Percentiles rank a stretch among this genome's conserved stretches.
Evolutionary conservation across 2,329 filamentous ascomycete species (phyloP).

Genomic region (Periconia macrospinosa): DNA sequence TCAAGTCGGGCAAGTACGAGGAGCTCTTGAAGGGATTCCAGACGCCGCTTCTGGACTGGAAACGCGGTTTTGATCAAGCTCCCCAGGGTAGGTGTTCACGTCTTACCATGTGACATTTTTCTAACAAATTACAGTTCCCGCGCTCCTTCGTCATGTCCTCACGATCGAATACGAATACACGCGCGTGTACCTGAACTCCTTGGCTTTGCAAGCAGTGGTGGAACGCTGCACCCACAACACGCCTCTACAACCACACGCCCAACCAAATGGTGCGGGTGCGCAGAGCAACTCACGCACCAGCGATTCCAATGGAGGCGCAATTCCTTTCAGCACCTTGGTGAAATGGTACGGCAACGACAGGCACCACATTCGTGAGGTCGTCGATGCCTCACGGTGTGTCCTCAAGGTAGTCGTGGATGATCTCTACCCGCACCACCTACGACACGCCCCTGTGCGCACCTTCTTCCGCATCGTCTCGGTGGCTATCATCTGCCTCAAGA

Average conservation of each 20-base stretch:
- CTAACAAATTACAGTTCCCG: constrained; percentile 50
- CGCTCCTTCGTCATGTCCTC: constrained; percentile 71
- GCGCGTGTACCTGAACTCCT: constrained; percentile 89
- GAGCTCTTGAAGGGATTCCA: constrained; percentile 79
- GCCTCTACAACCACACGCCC: constrained; percentile 38
- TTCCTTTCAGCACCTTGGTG: constrained; percentile 48
- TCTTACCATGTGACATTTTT: constrained; percentile 1
- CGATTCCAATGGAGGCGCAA: constrained; percentile 36
- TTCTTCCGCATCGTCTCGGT: constrained; percentile 87
- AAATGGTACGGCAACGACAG: constrained; percentile 62
- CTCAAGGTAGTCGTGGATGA: constrained; percentile 76
- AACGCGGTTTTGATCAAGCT: constrained; percentile 78
- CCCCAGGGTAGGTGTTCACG: constrained; percentile 44
- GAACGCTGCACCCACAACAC: constrained; percentile 85
- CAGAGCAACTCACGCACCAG: constrained; percentile 7
- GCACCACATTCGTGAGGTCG: constrained; percentile 68
- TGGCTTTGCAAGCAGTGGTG: constrained; percentile 91
- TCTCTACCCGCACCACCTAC: constrained; percentile 74
- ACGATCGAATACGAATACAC: constrained; percentile 96
- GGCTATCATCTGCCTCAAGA: constrained; percentile 82
- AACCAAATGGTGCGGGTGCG: constrained; percentile 26
- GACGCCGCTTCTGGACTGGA: constrained; percentile 77
- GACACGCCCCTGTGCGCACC: constrained; percentile 79
- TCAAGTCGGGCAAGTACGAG: constrained; percentile 82
- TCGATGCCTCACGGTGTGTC: constrained; percentile 76